Evolutionary conservation across 2,329 filamentous ascomycete genomes (phyloP), one percentile per base, ranked within the genome.

Genomic region (Microcyclosporella mali): DNA sequence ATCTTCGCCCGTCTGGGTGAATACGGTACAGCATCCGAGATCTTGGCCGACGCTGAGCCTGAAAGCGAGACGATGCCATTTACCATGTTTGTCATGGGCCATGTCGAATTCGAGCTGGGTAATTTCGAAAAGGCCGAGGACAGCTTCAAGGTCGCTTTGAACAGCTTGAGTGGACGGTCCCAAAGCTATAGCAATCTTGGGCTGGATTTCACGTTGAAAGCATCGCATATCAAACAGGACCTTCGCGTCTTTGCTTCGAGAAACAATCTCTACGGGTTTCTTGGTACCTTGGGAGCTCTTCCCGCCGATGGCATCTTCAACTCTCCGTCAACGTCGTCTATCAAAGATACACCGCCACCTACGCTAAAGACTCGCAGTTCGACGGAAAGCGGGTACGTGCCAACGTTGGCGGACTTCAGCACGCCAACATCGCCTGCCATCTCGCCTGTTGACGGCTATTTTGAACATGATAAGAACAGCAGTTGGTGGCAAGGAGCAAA

Each of bases 1-100:
- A 56, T 63, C 2, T 51, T 53, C 31, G 56, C 56, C 4, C 53
- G 58, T 8, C 43, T 62, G 4, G 62, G 59, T 17, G 59, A 62
- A n/a, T 56, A 52, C 19, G 32, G 30, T 14, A 39, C 41, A 4
- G 60, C 61, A 7, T 36, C 50, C 4, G 33, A 47, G n/a, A 47
- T 49, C 1, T 47, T 62, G 18, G 40, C 46, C 11, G 48, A 53
- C 11, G 58, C 52, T 4, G 47, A 57, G n/a, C 44, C 36, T 1
- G 37, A 49, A 15, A 45, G 55, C 16, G 37, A 50, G 14, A 37
- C 30, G 6, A 41, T 52, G 7, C 37, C 54, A 1, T 19, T 63
- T 8, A 52, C 52, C 2, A 47, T 56, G 6, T 65, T 54, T 37
- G 35, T 65, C n/a, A 47, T 58, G 28, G 62, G 56, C 16, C 41